Evolutionary conservation across 2,329 filamentous ascomycete genomes (phyloP), one percentile per base, ranked within the genome.

Genomic region (Ophiostoma quercus): DNA sequence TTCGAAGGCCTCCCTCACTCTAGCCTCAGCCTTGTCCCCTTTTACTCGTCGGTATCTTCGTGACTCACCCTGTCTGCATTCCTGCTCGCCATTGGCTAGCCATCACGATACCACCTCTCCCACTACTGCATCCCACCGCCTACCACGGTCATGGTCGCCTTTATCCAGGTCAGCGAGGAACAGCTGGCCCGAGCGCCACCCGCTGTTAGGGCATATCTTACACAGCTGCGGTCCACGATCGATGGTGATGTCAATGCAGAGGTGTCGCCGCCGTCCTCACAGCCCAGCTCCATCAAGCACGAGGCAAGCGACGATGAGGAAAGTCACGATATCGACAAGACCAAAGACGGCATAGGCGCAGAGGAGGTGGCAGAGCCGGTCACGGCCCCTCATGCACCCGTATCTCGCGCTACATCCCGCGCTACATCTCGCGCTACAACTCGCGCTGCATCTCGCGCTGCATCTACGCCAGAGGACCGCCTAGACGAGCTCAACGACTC

Each of bases 81-180:
- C 47, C 47, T n/a, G 6, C 16, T 51, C 12, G n/a, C 14, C 51
- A 54, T 54, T 54, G 19, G 51, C n/a, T n/a, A 4, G 8, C 12
- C 51, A 16, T 19, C 41, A 19, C 41, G 5, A 54, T 54, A 22
- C 51, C 14, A 54, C 47, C 54, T 57, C n/a, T 25, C 22, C 9
- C 16, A 43, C 41, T 34, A 34, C 34, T 34, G 34, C 5, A 34
- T 34, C 4, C 34, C 34, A 8, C 8, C 34, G 34, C 34, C 34
- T 34, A 34, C 8, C 43, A 47, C 32, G 3, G 54, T 12, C 22
- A 62, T 62, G 57, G 57, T 62, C n/a, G 57, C 57, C 57, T 62
- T 62, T 62, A 62, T 62, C 14, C 8, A 62, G 25, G 57, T 62
- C 25, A 62, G 57, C 57, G 57, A 62, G 57, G 57, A 62, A 62